Percentiles rank a stretch among this genome's conserved stretches.
Conservation (phyloP, 495 filamentous ascomycete species). For the Penicillium silybi region DNA sequence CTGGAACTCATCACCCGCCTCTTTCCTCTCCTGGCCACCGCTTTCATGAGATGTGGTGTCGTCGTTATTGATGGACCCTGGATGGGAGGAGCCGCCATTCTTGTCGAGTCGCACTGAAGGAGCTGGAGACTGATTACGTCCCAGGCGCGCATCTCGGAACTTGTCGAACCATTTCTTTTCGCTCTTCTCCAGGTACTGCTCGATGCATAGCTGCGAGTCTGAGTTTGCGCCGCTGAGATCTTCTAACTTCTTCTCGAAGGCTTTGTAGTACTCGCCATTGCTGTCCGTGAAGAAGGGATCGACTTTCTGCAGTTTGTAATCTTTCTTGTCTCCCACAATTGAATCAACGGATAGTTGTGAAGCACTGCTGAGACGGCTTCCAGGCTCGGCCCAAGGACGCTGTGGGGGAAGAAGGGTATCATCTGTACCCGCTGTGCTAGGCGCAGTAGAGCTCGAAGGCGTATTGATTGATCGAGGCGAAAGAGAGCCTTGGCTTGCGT, state of each 20-base stretch:
- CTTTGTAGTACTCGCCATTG: slow-evolving; percentile 57
- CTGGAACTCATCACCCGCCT: slow-evolving; percentile 51
- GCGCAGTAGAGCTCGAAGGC: slow-evolving; percentile 19
- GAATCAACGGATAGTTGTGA: slow-evolving; percentile 51
- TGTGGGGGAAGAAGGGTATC: slow-evolving; percentile 34
- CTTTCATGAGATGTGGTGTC: slow-evolving; percentile 36
- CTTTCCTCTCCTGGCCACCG: slow-evolving; percentile 25
- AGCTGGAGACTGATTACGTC: slow-evolving; percentile 44
- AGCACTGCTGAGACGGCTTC: slow-evolving; percentile 38
- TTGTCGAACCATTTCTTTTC: slow-evolving; percentile 69
- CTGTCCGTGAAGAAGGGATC: slow-evolving; percentile 70
- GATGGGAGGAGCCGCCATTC: slow-evolving; percentile 25
- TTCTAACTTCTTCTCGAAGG: slow-evolving; percentile 59
- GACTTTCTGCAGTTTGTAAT: slow-evolving; percentile 64
- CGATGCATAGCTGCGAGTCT: slow-evolving; percentile 59
- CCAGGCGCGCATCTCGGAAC: slow-evolving; percentile 56
- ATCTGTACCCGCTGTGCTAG: slow-evolving; percentile 40
- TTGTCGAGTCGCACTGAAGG: slow-evolving; percentile 39
- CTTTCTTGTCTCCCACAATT: slow-evolving; percentile 58
- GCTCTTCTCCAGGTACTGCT: slow-evolving; percentile 61
- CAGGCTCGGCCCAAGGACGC: slow-evolving; percentile 31
- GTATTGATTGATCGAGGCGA: slow-evolving; percentile 15
- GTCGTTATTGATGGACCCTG: slow-evolving; percentile 35
- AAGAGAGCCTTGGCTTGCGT: slow-evolving; percentile 30
- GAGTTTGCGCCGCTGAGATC: slow-evolving; percentile 54